Evolutionary conservation across 495 filamentous ascomycete species (phyloP), one percentile per base, ranked within the genome.

Genomic region (Neurospora pannonica): DNA sequence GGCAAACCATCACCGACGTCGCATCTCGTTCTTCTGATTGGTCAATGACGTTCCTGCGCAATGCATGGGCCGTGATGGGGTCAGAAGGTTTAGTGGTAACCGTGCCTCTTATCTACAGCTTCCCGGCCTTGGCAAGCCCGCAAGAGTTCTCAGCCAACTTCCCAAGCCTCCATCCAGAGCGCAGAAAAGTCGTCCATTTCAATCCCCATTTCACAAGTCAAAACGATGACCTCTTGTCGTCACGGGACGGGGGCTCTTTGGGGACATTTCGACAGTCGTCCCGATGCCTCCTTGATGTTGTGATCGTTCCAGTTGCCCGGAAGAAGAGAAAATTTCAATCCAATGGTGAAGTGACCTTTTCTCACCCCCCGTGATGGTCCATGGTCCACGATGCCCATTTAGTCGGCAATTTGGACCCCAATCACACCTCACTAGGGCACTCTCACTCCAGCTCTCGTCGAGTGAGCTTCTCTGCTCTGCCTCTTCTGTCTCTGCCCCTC

Each of bases 1-100:
- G 75, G 46, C 38, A 43, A 19, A 43, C 72, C 38, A 48, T 24
- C 54, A 24, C 21, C 24, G 54, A 31, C 54, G 54, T 62, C 54
- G 36, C 15, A 31, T 72, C 40, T 38, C 38, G n/a, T 7, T 31
- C 10, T n/a, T 62, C 36, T 60, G 48, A 76, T 46, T 74, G 75
- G 75, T 28, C 75, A 76, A 76, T 76, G 70, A 67, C 6, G 28
- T 70, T 72, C 70, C 42, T 72, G 70, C 71, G 75, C 75, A 76
- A 67, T 72, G 70, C 75, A 74, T 72, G 34, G 28, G 54, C 28
- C 13, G 54, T 62, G 54, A 62, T 34, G 54, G 54, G 24, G 54
- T 24, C 40, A 48, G 19, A 39, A 10, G 62, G 54, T 62, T 42
- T 48, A 24, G 71, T 71, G 71, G 71, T 71, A 21, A 42, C 69